Conservation (phyloP, 2,329 filamentous ascomycete genomes). For the Fusarium incarnatum region DNA sequence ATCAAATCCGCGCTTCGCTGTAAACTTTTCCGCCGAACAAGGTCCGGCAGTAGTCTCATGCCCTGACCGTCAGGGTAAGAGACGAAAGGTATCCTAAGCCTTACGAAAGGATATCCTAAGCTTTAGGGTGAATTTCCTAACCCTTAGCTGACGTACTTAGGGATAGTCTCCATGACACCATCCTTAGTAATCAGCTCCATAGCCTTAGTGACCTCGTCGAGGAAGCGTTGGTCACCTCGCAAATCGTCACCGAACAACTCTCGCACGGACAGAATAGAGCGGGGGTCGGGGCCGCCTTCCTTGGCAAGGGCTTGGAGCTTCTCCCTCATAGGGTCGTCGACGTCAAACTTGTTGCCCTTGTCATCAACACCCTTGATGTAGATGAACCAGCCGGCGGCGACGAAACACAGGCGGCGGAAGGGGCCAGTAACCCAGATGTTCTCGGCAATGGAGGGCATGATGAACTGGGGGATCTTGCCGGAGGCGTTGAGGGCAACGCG, state of each 20-base stretch:
- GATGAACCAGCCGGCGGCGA: conserved; percentile 62
- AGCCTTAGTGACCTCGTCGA: conserved; percentile 59
- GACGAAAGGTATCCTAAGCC: background rate
- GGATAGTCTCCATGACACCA: conserved; percentile 61
- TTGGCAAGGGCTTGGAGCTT: conserved; percentile 60
- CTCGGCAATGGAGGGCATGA: conserved; percentile 61
- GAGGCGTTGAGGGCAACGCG: conserved; percentile 64
- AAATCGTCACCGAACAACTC: conserved; percentile 64
- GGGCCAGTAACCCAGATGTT: conserved; percentile 59
- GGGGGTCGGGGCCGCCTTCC: conserved; percentile 57
- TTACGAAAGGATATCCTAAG: background rate
- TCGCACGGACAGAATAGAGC: conserved; percentile 58
- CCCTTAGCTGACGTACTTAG: conserved; percentile 57
- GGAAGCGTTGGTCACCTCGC: conserved; percentile 60
- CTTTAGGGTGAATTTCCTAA: background rate
- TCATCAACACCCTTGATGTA: conserved; percentile 65
- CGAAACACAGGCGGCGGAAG: conserved; percentile 61
- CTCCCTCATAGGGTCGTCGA: conserved; percentile 62
- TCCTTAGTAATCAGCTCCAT: conserved; percentile 61
- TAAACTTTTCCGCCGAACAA: conserved; percentile 10
- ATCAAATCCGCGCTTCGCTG: conserved; percentile 24
- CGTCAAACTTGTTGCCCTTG: conserved; percentile 54
- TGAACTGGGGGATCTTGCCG: conserved; percentile 66
- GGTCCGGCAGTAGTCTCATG: background rate
- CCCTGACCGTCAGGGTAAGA: background rate